Evolutionary conservation across 2,329 filamentous ascomycete genomes (phyloP).

Genomic region (Aureobasidium musti): DNA sequence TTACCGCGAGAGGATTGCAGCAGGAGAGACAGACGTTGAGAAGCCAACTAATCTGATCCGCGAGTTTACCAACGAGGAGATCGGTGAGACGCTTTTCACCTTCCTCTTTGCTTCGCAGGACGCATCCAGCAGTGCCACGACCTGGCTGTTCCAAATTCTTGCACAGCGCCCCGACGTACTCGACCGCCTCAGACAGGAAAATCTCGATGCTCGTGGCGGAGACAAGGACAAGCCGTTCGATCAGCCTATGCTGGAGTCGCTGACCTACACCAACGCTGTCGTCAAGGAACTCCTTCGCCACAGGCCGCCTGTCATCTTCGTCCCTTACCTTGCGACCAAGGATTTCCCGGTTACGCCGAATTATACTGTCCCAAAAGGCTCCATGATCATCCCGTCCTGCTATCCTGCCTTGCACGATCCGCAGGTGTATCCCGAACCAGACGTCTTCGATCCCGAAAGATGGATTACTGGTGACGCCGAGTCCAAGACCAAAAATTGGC

Average conservation of each 20-base stretch:
- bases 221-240: slow-evolving; percentile 18
- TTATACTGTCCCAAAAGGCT: slow-evolving; percentile 92
- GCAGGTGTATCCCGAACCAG: slow-evolving; percentile 85
- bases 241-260: slow-evolving; percentile 51
- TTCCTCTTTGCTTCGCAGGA: slow-evolving; percentile 98
- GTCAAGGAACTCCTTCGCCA: slow-evolving; percentile 57
- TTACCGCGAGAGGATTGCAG: slow-evolving; percentile 76
- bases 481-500: slow-evolving; percentile 89
- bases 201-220: slow-evolving; percentile 33
- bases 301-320: slow-evolving; percentile 57
- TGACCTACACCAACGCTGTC: slow-evolving; percentile 56
- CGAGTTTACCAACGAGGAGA: slow-evolving; percentile 86
- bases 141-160: slow-evolving; percentile 93
- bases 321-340: slow-evolving; percentile 77
- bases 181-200: slow-evolving; percentile 77
- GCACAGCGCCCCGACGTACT: slow-evolving; percentile 92
- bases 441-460: slow-evolving; percentile 84
- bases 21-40: slow-evolving; percentile 67
- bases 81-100: slow-evolving; percentile 89
- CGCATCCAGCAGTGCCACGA: slow-evolving; percentile 88
- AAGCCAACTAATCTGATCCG: slow-evolving; percentile 83
- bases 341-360: slow-evolving; percentile 77
- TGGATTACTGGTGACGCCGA: slow-evolving; percentile 90
- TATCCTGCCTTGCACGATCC: slow-evolving; percentile 90
- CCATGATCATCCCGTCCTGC: slow-evolving; percentile 90